A percentile compares a stretch with the other conserved stretches of the same genome.
Evolutionary conservation across 805 yeast genomes (phyloP).

Genomic region (Candida hungchunana): DNA sequence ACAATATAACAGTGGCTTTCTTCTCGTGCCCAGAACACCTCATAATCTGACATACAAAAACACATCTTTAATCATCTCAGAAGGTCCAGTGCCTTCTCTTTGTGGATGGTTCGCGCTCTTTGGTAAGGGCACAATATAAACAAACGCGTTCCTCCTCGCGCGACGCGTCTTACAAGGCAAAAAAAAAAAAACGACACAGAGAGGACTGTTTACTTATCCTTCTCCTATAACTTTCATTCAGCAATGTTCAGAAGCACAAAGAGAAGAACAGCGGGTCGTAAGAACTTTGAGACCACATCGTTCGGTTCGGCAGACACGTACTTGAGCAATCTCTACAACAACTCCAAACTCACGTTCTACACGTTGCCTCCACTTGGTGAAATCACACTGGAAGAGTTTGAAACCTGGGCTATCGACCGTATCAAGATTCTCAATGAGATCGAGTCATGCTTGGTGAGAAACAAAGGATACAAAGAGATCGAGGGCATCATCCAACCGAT

Average conservation of each 20-base stretch:
- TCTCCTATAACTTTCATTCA: neutral
- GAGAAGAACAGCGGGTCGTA: constrained; percentile 69
- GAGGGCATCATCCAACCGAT: constrained; percentile 63
- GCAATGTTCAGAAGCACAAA: constrained; percentile 69
- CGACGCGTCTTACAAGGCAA: no score
- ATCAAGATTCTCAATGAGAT: constrained; percentile 78
- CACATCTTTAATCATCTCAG: no score
- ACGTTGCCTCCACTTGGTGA: constrained; percentile 75
- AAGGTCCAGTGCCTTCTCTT: no score
- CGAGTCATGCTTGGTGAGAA: constrained; percentile 67
- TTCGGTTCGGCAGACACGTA: constrained; percentile 32
- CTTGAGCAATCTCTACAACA: constrained; percentile 38
- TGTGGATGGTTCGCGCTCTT: no score
- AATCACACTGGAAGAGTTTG: constrained; percentile 89
- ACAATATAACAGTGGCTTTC: no score
- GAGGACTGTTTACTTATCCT: no score
- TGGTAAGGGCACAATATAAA: no score
- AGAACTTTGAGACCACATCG: constrained; percentile 48
- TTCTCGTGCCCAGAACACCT: no score
- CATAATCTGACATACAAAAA: no score
- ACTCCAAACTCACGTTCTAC: constrained; percentile 70
- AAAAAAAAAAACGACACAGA: no score
- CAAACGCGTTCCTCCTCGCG: no score
- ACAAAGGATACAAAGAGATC: constrained; percentile 58
- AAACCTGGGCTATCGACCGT: constrained; percentile 93